Evolutionary conservation across 139 green algal species (phyloP).

Genomic region (Coelastrella sp.): DNA sequence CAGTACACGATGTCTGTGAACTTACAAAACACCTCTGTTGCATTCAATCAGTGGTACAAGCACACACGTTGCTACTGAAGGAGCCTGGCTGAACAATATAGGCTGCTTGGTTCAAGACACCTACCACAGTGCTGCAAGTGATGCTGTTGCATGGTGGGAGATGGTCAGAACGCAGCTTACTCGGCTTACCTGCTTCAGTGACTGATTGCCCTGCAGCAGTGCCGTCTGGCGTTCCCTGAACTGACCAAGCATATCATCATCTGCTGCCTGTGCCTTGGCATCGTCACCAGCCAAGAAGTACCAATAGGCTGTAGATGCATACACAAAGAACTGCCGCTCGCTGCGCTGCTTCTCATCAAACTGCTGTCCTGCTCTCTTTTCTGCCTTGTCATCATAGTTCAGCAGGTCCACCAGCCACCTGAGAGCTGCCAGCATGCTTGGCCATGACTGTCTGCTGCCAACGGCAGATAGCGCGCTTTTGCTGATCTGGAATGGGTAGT

Average conservation of each 20-base stretch:
- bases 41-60: no score
- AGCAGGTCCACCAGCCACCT: slow-evolving; percentile 94
- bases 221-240: slow-evolving; percentile 60
- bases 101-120: neutral
- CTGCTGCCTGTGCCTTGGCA: slow-evolving; percentile 65
- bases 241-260: slow-evolving; percentile 69
- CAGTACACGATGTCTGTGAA: no score
- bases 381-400: slow-evolving; percentile 81
- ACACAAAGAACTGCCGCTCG: slow-evolving; percentile 59
- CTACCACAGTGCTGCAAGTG: neutral
- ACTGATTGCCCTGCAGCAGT: slow-evolving; percentile 50
- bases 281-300: slow-evolving; percentile 88
- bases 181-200: slow-evolving; percentile 16
- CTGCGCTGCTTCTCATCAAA: slow-evolving; percentile 29
- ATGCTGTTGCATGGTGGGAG: neutral
- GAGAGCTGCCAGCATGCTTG: slow-evolving; percentile 86
- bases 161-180: neutral
- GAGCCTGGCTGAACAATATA: no score
- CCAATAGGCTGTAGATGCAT: slow-evolving; percentile 52
- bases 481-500: slow-evolving; percentile 94
- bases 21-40: no score
- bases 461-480: slow-evolving; percentile 93
- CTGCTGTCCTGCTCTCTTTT: slow-evolving; percentile 42
- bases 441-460: slow-evolving; percentile 94
- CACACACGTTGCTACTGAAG: no score